Evolutionary conservation across 2,329 filamentous ascomycete species (phyloP).

Genomic region (Thermoascus crustaceus): DNA sequence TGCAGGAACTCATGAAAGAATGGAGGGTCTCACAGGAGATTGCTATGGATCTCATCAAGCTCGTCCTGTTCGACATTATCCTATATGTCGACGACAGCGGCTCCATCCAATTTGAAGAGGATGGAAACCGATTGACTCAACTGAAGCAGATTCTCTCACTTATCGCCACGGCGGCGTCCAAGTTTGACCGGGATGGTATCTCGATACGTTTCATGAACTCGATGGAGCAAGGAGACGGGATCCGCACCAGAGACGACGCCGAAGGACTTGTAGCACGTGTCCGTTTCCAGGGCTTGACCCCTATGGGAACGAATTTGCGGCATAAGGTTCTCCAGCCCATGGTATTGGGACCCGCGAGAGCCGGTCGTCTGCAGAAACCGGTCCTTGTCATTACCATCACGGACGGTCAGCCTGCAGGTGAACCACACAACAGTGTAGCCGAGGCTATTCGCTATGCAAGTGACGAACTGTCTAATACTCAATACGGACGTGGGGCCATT

Average conservation of each 20-base stretch:
- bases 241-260: slow-evolving; percentile 51
- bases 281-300: slow-evolving; percentile 58
- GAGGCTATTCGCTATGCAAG: slow-evolving; percentile 50
- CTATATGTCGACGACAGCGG: slow-evolving; percentile 62
- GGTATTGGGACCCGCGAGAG: slow-evolving; percentile 45
- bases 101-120: slow-evolving; percentile 61
- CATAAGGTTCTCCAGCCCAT: slow-evolving; percentile 58
- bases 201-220: slow-evolving; percentile 64
- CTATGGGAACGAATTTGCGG: slow-evolving; percentile 55
- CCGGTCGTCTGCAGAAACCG: slow-evolving; percentile 52
- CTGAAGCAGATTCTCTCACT: slow-evolving; percentile 56
- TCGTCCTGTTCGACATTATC: slow-evolving; percentile 54
- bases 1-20: slow-evolving; percentile 48
- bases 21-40: slow-evolving; percentile 53
- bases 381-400: slow-evolving; percentile 59
- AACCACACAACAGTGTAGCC: slow-evolving; percentile 48
- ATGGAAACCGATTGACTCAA: slow-evolving; percentile 58
- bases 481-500: slow-evolving; percentile 51
- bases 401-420: slow-evolving; percentile 58
- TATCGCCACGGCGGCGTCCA: slow-evolving; percentile 55
- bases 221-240: slow-evolving; percentile 44
- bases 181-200: slow-evolving; percentile 64
- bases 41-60: slow-evolving; percentile 55
- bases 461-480: slow-evolving; percentile 42
- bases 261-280: slow-evolving; percentile 50